Conservation (phyloP, 768 basidiomycete species). For the Agrocybe praecox region DNA sequence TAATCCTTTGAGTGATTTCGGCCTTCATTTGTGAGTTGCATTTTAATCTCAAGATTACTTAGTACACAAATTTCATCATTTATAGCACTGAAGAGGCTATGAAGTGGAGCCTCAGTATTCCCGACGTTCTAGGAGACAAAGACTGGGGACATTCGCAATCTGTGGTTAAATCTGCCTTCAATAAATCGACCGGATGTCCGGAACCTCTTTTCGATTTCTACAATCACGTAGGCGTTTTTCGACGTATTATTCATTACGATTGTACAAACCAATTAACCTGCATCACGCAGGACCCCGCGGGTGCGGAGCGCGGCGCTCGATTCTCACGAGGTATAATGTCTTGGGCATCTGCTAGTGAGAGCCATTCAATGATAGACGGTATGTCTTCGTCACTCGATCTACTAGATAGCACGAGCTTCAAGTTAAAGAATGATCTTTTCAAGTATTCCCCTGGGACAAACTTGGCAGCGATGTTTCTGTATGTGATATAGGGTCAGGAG, state of each 20-base stretch:
- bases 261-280: background rate
- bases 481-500: constrained; percentile 43
- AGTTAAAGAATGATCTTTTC: no score
- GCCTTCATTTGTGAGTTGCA: background rate
- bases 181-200: background rate
- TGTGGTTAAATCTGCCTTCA: background rate
- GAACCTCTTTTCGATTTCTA: background rate
- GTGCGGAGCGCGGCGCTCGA: background rate
- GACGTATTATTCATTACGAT: background rate
- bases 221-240: background rate
- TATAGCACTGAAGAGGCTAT: background rate
- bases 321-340: background rate
- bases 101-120: background rate
- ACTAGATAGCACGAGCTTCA: no score
- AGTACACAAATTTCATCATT: no score
- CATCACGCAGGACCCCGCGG: background rate
- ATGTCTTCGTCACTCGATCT: background rate
- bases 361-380: background rate
- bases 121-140: background rate
- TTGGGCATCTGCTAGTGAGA: background rate
- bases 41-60: no score
- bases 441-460: constrained; percentile 33
- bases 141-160: background rate
- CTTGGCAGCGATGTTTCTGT: constrained; percentile 28
- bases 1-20: background rate